Conservation (phyloP, 352 stramenopile species). For the Pythium pectinolyticum region DNA sequence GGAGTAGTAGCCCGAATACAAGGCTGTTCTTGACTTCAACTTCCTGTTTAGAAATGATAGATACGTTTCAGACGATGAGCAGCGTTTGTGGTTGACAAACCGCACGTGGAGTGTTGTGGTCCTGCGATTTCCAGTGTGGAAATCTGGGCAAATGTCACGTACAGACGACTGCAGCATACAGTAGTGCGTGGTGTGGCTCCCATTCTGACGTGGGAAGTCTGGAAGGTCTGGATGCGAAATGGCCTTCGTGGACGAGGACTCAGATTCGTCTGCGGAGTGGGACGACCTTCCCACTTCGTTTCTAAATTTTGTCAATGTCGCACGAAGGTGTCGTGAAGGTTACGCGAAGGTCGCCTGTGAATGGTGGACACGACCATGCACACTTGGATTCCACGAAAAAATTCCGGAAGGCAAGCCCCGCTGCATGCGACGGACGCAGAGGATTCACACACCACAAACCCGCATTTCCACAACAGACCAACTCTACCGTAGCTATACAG, state of each 20-base stretch:
- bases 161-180: no score
- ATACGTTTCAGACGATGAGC: neutral
- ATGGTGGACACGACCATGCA: neutral
- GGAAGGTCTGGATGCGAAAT: no score
- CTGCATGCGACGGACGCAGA: neutral
- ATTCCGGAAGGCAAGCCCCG: neutral
- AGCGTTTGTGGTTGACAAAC: no score
- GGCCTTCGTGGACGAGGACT: neutral
- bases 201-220: no score
- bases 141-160: no score
- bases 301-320: neutral
- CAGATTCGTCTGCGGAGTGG: neutral
- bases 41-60: constrained; percentile 1
- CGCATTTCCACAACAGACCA: neutral
- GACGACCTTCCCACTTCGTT: no score
- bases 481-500: neutral
- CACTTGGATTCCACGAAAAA: neutral
- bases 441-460: neutral
- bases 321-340: neutral
- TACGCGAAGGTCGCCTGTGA: neutral
- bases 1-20: neutral
- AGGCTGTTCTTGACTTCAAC: neutral
- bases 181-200: no score
- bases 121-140: no score
- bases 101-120: no score